These are phyloP conservation scores for Sarocladiaceae sp. DNA, from an alignment of 2,329 filamentous ascomycete species.

Conservation along the genomic window DNA sequence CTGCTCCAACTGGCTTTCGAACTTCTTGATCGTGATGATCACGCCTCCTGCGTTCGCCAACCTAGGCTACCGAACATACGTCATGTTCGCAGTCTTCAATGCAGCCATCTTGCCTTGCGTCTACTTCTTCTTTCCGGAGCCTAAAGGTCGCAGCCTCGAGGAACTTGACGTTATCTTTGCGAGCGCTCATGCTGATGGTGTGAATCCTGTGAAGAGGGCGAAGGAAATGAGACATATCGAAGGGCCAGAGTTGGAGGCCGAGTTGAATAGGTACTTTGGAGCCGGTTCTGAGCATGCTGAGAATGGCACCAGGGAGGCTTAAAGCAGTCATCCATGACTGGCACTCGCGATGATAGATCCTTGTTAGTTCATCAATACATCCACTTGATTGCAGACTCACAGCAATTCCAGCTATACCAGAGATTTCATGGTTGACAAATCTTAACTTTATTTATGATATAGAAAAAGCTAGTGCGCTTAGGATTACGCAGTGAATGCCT, in stretches of 20 bases:
- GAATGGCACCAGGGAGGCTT: not conserved
- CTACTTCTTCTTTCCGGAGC: conserved; percentile 23
- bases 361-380: no score
- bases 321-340: no score
- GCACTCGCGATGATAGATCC: no score
- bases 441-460: no score
- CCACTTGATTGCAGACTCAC: no score
- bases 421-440: no score
- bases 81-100: conserved; percentile 47
- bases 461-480: not conserved
- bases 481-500: not conserved
- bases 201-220: conserved; percentile 22
- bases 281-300: conserved; percentile 5
- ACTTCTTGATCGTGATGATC: conserved; percentile 70
- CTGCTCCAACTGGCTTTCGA: conserved; percentile 59
- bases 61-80: conserved; percentile 45
- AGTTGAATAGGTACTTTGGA: conserved; percentile 25
- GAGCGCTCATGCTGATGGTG: conserved; percentile 19
- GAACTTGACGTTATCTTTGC: conserved; percentile 25
- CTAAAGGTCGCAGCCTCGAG: conserved; percentile 24
- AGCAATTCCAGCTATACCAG: no score
- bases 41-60: conserved; percentile 66
- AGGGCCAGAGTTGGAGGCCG: conserved; percentile 20
- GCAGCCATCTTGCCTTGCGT: conserved; percentile 37
- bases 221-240: conserved; percentile 22